phyloP scores from a whole-genome alignment of 768 basidiomycete genomes.

The Suillus americanus region DNA sequence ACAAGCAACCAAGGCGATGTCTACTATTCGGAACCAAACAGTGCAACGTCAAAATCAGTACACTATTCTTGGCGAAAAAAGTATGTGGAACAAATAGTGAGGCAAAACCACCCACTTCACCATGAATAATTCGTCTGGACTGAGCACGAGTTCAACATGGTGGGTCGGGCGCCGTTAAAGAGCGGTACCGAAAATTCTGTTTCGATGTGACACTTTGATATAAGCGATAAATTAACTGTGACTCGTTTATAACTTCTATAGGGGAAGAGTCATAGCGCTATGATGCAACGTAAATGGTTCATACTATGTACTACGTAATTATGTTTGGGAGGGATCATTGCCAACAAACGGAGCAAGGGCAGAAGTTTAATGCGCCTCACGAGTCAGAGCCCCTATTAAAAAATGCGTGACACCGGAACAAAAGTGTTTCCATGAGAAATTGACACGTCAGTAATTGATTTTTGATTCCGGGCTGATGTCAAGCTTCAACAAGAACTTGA shows the following conservation, averaged over 20 bases:
- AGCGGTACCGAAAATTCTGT: background rate
- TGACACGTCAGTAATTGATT: conserved; percentile 5
- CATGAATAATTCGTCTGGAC: background rate
- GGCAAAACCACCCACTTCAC: background rate
- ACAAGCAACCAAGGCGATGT: background rate
- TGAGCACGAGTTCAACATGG: too few relatives aligned
- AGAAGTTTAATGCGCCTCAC: too few relatives aligned
- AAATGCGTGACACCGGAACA: background rate
- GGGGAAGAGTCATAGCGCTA: background rate
- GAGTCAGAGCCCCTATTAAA: background rate
- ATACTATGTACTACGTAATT: too few relatives aligned
- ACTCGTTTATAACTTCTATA: background rate
- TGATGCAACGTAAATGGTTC: background rate
- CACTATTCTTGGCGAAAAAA: background rate
- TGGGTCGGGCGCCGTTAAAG: too few relatives aligned
- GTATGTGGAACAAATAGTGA: background rate
- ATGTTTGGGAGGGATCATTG: background rate
- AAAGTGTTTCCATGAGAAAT: background rate
- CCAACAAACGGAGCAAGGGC: background rate
- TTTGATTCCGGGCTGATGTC: background rate
- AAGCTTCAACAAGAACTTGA: background rate
- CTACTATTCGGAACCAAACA: background rate
- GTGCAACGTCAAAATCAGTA: background rate
- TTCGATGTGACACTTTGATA: too few relatives aligned
- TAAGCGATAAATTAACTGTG: background rate